These are phyloP conservation scores for Quercus gilva DNA, from an alignment of 306 rosid species.

Conservation along the genomic window DNA sequence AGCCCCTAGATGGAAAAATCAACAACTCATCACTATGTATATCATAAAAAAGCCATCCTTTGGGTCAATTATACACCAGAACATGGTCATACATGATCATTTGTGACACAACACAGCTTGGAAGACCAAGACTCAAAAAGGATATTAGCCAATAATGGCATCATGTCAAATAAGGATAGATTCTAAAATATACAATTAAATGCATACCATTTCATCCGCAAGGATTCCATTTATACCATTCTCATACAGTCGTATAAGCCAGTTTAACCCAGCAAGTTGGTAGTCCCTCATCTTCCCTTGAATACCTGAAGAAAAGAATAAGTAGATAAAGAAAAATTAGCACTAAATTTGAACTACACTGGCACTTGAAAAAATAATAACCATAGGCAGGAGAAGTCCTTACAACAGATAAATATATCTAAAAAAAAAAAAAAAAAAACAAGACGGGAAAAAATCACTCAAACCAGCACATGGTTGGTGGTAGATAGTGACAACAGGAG, in stretches of 20 bases:
- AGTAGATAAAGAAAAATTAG: background rate
- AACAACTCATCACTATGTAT: slow-evolving; percentile 4
- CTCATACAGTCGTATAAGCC: slow-evolving; percentile 94
- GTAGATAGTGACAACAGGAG: background rate
- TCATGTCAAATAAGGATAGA: background rate
- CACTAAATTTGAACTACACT: slow-evolving; percentile 7
- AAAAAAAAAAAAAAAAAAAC: too few species aligned
- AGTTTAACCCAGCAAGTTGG: slow-evolving; percentile 95
- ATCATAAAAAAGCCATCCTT: slow-evolving; percentile 6
- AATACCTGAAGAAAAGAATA: slow-evolving; percentile 54
- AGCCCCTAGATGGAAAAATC: slow-evolving; percentile 62
- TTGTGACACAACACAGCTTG: background rate
- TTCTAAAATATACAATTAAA: background rate
- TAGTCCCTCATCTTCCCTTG: slow-evolving; percentile 99
- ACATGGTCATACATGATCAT: background rate
- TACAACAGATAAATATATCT: background rate
- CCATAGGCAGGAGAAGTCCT: slow-evolving; percentile 10
- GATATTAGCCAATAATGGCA: background rate
- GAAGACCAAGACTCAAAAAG: background rate
- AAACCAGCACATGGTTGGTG: background rate
- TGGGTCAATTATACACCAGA: slow-evolving; percentile 5
- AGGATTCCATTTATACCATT: slow-evolving; percentile 98
- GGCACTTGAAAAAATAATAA: background rate
- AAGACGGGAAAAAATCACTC: background rate
- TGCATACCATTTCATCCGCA: slow-evolving; percentile 95